Evolutionary conservation across 805 yeast species (phyloP).

Genomic region (Sungouiella blattae): DNA sequence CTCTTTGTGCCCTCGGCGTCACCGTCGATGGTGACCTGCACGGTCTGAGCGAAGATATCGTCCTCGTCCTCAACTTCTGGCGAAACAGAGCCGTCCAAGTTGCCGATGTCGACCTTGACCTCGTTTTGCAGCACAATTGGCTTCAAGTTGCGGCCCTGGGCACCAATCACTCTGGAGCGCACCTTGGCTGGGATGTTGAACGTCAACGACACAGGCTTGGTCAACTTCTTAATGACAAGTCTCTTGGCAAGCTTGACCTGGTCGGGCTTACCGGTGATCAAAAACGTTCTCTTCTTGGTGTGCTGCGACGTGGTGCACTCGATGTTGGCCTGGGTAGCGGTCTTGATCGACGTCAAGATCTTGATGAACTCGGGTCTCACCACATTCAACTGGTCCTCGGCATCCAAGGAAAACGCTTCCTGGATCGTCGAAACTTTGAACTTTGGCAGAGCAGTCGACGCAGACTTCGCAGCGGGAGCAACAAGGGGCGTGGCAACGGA

Average conservation of each 20-base stretch:
- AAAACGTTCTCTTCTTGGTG: conserved; percentile 75
- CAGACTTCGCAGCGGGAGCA: conserved; percentile 12
- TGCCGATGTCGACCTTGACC: conserved; percentile 67
- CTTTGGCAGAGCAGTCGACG: conserved; percentile 10
- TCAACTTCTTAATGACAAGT: conserved; percentile 69
- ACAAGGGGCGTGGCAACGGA: too few relatives aligned
- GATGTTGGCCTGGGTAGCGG: conserved; percentile 58
- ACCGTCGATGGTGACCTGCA: conserved; percentile 70
- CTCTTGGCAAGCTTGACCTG: conserved; percentile 69
- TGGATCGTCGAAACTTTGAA: conserved; percentile 58
- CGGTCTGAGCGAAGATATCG: conserved; percentile 57
- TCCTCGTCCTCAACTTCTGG: conserved; percentile 42
- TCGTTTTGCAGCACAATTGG: conserved; percentile 70
- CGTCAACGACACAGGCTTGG: conserved; percentile 62
- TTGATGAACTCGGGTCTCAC: conserved; percentile 64
- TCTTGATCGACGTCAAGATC: conserved; percentile 60
- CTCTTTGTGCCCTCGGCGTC: conserved; percentile 76
- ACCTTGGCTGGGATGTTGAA: conserved; percentile 73
- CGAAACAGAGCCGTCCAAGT: conserved; percentile 5
- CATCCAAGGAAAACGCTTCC: conserved; percentile 73
- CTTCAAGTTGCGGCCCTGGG: conserved; percentile 77
- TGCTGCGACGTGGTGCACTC: conserved; percentile 79
- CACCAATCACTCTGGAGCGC: conserved; percentile 79
- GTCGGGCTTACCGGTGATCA: conserved; percentile 70
- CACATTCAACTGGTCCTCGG: conserved; percentile 62